A percentile compares a stretch with the other conserved stretches of the same genome.
Conservation (phyloP, 2,329 filamentous ascomycete species). For the Decorospora gaudefroyi region DNA sequence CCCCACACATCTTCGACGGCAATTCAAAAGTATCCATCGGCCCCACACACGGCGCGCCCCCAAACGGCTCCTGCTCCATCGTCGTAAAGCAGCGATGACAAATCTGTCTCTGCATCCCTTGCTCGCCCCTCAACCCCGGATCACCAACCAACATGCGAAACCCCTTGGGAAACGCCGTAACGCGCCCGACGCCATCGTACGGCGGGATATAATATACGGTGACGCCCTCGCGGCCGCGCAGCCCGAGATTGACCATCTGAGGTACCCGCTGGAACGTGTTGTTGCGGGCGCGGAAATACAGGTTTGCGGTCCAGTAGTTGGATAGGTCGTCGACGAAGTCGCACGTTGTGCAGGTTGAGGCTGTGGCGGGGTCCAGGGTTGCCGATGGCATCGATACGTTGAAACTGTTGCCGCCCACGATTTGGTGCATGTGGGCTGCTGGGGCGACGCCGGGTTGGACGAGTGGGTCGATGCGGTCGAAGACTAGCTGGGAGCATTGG, state of each 20-base stretch:
- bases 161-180: constrained; percentile 38
- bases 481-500: constrained; percentile 27
- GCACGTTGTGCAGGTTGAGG: constrained; percentile 32
- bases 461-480: constrained; percentile 30
- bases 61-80: constrained; percentile 48
- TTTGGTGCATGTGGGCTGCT: constrained; percentile 32
- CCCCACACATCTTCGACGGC: constrained; percentile 36
- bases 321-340: constrained; percentile 27
- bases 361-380: constrained; percentile 23
- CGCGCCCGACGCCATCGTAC: constrained; percentile 43
- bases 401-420: constrained; percentile 40
- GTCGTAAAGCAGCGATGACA: constrained; percentile 54
- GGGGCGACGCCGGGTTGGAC: constrained; percentile 27
- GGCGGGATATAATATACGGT: constrained; percentile 41
- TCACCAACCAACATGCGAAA: constrained; percentile 39
- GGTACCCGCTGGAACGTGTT: constrained; percentile 37
- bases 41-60: constrained; percentile 48
- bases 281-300: constrained; percentile 36
- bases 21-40: constrained; percentile 28
- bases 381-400: constrained; percentile 29
- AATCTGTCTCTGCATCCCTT: constrained; percentile 40
- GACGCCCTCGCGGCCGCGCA: constrained; percentile 31
- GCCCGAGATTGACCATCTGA: constrained; percentile 36
- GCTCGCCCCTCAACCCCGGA: constrained; percentile 20
- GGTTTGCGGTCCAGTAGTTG: constrained; percentile 38